phyloP scores from a whole-genome alignment of 129 eudicot genomes.

The Deinandra increscens region DNA sequence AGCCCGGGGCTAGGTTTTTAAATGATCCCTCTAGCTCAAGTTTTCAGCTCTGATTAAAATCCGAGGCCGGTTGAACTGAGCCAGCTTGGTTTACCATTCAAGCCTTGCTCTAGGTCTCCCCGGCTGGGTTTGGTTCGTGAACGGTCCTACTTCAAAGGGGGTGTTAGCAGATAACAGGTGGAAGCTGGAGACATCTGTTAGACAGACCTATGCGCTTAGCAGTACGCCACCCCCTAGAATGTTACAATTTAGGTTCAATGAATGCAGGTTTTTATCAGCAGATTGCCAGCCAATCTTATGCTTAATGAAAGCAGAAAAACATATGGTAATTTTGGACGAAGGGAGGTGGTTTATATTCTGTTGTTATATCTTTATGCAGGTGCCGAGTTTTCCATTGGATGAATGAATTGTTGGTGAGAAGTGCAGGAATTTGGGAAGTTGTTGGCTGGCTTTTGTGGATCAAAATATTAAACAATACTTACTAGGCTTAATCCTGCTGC shows the following conservation, averaged over 20 bases:
- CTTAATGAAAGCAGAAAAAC: neutral
- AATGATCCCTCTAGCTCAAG: no score
- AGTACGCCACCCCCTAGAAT: no score
- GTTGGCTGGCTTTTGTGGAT: constrained; percentile 26
- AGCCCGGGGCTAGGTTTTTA: no score
- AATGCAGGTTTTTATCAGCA: neutral
- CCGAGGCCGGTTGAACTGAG: no score
- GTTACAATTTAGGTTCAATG: neutral
- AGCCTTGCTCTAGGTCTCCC: no score
- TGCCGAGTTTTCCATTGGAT: constrained; percentile 63
- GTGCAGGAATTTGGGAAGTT: constrained; percentile 35
- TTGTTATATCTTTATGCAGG: constrained; percentile 36
- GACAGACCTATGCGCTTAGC: no score
- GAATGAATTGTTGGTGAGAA: constrained; percentile 42
- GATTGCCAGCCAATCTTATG: neutral
- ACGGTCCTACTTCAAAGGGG: no score
- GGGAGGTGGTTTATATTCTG: neutral
- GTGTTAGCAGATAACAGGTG: no score
- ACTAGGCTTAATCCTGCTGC: constrained; percentile 22
- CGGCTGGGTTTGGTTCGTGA: no score
- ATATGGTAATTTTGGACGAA: neutral
- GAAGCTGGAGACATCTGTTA: no score
- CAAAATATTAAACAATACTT: constrained; percentile 32
- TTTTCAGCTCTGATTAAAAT: no score
- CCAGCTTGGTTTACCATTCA: no score